A percentile compares a stretch with the other conserved stretches of the same genome.
These are phyloP conservation scores for Alnus rubra DNA, from an alignment of 306 rosid genomes.

Conservation along the genomic window DNA sequence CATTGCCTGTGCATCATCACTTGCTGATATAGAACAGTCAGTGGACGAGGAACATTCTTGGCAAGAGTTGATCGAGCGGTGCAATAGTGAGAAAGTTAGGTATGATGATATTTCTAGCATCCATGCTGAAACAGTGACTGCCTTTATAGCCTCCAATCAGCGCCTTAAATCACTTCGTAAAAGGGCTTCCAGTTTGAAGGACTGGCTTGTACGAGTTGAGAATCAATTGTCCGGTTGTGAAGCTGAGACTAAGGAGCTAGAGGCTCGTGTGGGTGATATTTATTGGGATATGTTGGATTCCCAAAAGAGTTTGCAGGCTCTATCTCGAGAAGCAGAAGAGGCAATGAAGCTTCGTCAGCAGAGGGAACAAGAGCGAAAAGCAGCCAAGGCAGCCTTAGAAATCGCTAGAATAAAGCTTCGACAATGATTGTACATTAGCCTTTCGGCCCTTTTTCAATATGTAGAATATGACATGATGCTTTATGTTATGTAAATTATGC, in stretches of 20 bases:
- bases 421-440: neutral
- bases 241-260: slow-evolving; percentile 23
- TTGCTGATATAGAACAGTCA: slow-evolving; percentile 22
- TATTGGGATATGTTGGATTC: slow-evolving; percentile 7
- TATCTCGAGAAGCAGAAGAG: slow-evolving; percentile 10
- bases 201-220: slow-evolving; percentile 11
- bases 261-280: slow-evolving; percentile 2
- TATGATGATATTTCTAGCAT: neutral
- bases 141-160: slow-evolving; percentile 8
- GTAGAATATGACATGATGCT: neutral
- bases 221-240: slow-evolving; percentile 20
- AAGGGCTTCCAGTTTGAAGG: slow-evolving; percentile 9
- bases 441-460: neutral
- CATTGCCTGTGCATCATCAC: slow-evolving; percentile 18
- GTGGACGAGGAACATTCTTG: neutral
- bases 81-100: slow-evolving; percentile 6
- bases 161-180: slow-evolving; percentile 11
- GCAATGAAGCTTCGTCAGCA: neutral
- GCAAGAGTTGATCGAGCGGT: slow-evolving; percentile 18
- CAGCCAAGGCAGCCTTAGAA: slow-evolving; percentile 26
- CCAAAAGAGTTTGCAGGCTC: slow-evolving; percentile 7
- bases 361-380: slow-evolving; percentile 15
- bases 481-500: neutral
- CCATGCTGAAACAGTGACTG: neutral
- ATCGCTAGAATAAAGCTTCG: slow-evolving; percentile 21